Evolutionary conservation across 1,284 basidiomycete genomes (phyloP), one percentile per base, ranked within the genome.

Genomic region (Marasmius fiardii): DNA sequence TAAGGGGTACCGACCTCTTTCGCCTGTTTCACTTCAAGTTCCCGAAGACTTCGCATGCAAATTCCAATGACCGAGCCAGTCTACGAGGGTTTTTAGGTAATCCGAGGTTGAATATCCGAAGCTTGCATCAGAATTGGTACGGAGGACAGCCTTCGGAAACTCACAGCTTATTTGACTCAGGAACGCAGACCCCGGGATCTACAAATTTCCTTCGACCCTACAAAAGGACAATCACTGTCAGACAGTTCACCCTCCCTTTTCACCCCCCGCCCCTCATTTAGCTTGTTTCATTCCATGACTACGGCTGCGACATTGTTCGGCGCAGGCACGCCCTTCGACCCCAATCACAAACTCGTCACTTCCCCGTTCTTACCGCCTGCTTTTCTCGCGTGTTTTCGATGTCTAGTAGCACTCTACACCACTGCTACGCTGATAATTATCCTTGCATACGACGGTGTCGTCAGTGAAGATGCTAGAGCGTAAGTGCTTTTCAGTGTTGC

Each of bases 401-500:
- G 79, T 37, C 58, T 75, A 8, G 61, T 88, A 21, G 83, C 80
- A 0, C 54, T 80, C 6, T 90, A 86, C 62, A 74, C 79, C 0
- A 68, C 86, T 47, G 55, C 76, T 45, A 76, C 79, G 0, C 56
- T 78, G 16, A 62, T 85, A 39, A 67, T 77, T 53, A 71, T 71
- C 0, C 67, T 87, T 43, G 69, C 74, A 21, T 78, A 71, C 64
- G 64, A 74, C 11, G 64, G 65, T 1, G 65, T 73, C 1, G 64
- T 16, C n/a, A 20, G 62, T 14, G 52, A 67, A 67, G 61, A 3
- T 18, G 62, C 28, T 63, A 64, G 72, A 72, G 56, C 20, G 72
- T 66, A 56, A 51, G 61, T 51, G 34, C 18, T 56, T 23, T 31
- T 34, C n/a, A n/a, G n/a, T n/a, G n/a, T 4, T 47, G 43, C 23